Percentiles rank a stretch among this genome's conserved stretches.
phyloP scores from a whole-genome alignment of 192 early-diverging fungal genomes.

The Spizellomyces punctatus region DNA sequence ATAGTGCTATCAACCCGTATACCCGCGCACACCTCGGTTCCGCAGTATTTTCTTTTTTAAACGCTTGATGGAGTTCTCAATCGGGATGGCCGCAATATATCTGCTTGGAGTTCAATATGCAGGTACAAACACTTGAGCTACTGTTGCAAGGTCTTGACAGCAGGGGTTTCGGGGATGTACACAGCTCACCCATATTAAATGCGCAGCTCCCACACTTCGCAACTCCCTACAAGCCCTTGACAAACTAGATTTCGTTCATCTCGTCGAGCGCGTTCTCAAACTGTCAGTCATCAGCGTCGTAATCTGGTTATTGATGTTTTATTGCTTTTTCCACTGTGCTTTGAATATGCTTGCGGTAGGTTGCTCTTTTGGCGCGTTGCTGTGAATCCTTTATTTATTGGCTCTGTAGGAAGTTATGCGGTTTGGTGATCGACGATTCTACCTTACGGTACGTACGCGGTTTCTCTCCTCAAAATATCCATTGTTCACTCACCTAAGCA shows the following conservation, averaged over 20 bases:
- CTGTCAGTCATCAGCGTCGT: slow-evolving; percentile 69
- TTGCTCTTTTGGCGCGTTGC: neutral
- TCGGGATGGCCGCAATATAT: slow-evolving; percentile 73
- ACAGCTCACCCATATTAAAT: neutral
- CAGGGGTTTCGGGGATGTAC: too few species aligned
- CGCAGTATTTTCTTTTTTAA: slow-evolving; percentile 76
- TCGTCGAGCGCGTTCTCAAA: slow-evolving; percentile 86
- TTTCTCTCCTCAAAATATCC: neutral
- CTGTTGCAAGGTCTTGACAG: too few species aligned
- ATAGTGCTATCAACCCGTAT: slow-evolving; percentile 80
- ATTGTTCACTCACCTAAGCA: neutral
- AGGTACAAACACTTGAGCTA: slow-evolving; percentile 2
- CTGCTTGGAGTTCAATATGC: slow-evolving; percentile 58
- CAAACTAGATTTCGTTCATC: slow-evolving; percentile 60
- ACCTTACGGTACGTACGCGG: slow-evolving; percentile 38
- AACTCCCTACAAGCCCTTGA: slow-evolving; percentile 78
- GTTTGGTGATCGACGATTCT: slow-evolving; percentile 88
- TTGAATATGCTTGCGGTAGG: slow-evolving; percentile 77
- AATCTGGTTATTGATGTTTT: slow-evolving; percentile 93
- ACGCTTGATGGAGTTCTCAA: slow-evolving; percentile 72
- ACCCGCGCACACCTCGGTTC: slow-evolving; percentile 70
- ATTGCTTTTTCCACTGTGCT: slow-evolving; percentile 77
- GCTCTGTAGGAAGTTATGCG: slow-evolving; percentile 53
- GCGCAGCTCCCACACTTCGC: slow-evolving; percentile 64
- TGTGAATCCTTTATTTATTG: slow-evolving; percentile 15